Evolutionary conservation across 2,329 filamentous ascomycete genomes (phyloP).

Genomic region (Dactylellina parvicollis): DNA sequence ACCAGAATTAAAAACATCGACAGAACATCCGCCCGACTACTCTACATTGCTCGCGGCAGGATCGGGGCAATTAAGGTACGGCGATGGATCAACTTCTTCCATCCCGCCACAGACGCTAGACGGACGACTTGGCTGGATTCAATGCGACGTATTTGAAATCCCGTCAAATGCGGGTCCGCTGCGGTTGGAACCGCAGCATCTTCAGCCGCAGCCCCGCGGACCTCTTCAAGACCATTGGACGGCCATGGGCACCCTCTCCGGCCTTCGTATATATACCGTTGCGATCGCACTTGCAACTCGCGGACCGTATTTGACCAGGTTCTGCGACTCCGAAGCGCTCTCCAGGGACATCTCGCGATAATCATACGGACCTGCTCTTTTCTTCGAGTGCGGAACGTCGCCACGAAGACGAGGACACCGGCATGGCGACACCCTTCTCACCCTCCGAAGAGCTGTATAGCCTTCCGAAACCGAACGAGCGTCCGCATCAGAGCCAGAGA

Average conservation of each 20-base stretch:
- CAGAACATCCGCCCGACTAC: no score
- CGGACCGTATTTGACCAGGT: not conserved
- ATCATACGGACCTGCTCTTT: no score
- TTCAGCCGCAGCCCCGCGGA: not conserved
- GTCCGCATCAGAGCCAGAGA: not conserved
- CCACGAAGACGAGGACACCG: not conserved
- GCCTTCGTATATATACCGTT: not conserved
- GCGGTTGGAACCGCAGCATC: not conserved
- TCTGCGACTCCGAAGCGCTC: not conserved
- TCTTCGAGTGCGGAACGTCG: no score
- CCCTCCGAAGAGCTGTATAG: slow-evolving; percentile 10
- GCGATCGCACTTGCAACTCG: not conserved
- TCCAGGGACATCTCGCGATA: not conserved
- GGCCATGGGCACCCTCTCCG: not conserved
- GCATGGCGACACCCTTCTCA: slow-evolving; percentile 4
- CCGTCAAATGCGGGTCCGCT: not conserved
- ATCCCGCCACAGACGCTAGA: not conserved
- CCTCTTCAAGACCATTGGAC: not conserved
- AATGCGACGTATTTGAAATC: not conserved
- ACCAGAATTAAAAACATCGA: no score
- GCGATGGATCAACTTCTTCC: not conserved
- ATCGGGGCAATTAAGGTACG: no score
- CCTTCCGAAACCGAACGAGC: not conserved
- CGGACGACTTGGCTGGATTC: not conserved
- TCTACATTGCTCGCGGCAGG: no score